These are phyloP conservation scores for Jaenimonas drosophilae DNA, from an alignment of 208 protist species.

Conservation along the genomic window DNA sequence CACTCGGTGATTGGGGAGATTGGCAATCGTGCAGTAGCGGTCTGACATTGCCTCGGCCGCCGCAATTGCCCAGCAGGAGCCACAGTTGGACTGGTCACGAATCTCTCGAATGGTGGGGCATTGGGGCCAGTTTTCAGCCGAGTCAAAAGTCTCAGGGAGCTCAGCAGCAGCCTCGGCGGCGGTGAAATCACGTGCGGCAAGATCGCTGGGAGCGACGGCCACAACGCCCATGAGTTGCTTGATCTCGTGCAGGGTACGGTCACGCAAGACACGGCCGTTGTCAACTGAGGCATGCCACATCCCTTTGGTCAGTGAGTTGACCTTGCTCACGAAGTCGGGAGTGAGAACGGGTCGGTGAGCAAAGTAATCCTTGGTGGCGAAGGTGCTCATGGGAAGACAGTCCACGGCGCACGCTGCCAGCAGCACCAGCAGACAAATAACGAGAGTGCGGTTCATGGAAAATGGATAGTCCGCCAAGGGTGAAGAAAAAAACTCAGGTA, in stretches of 20 bases:
- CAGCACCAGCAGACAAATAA: no score
- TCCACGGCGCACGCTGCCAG: no score
- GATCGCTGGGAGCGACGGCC: slow-evolving; percentile 11
- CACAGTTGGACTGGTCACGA: slow-evolving; percentile 84
- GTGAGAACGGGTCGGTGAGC: no score
- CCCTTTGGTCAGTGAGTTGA: no score
- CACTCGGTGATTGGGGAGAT: slow-evolving; percentile 40
- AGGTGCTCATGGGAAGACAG: no score
- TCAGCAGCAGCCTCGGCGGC: slow-evolving; percentile 20
- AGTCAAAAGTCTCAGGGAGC: slow-evolving; percentile 52
- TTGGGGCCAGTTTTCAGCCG: slow-evolving; percentile 41
- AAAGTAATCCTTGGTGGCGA: no score
- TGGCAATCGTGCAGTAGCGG: slow-evolving; percentile 79
- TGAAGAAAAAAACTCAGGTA: no score
- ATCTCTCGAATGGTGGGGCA: slow-evolving; percentile 60
- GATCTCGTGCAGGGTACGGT: slow-evolving; percentile 23
- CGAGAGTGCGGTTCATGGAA: no score
- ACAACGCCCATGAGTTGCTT: slow-evolving; percentile 35
- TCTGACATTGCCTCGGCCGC: slow-evolving; percentile 78
- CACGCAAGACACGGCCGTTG: slow-evolving; percentile 24
- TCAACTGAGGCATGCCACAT: slow-evolving; percentile 39
- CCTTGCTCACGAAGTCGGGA: no score
- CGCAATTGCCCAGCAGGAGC: slow-evolving; percentile 88
- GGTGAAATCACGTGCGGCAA: slow-evolving; percentile 33
- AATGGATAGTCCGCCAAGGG: no score